Evolutionary conservation across 345 rosid species (phyloP).

Genomic region (Lenwebbia sp.): DNA sequence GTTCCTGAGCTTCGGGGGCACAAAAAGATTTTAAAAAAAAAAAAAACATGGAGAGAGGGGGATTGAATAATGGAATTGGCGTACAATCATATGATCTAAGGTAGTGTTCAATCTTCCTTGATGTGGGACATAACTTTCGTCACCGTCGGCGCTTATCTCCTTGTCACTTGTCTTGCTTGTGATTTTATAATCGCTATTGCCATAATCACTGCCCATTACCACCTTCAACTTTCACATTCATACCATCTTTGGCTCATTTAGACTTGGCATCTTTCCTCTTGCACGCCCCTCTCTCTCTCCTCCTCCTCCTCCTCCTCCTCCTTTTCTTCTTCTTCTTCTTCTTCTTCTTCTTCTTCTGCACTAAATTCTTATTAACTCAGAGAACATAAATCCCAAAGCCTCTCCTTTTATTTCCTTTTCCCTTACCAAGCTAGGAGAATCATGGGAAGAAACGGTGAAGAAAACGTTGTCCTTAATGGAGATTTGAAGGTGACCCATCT

Average conservation of each 20-base stretch:
- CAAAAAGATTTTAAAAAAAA: too few relatives aligned
- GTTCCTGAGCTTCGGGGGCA: background rate
- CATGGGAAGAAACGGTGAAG: constrained; percentile 4
- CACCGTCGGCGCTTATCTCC: constrained; percentile 6
- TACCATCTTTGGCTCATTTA: background rate
- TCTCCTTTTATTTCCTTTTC: background rate
- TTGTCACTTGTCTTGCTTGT: constrained; percentile 9
- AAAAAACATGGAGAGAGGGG: background rate
- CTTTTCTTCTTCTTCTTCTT: background rate
- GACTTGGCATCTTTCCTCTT: background rate
- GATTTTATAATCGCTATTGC: background rate
- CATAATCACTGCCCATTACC: background rate
- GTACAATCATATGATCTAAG: background rate
- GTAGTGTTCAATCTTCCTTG: background rate
- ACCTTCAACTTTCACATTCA: background rate
- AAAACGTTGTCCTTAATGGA: background rate
- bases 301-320: background rate
- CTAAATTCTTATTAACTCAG: background rate
- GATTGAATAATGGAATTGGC: background rate
- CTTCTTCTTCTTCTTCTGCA: background rate
- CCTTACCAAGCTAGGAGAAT: background rate
- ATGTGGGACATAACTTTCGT: constrained; percentile 4
- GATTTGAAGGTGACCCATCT: constrained; percentile 8
- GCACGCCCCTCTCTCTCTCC: background rate
- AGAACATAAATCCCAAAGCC: background rate